Percentiles rank a stretch among this genome's conserved stretches.
Conservation (phyloP, 1,139 yeast genomes). For the Nakaseomyces nivariensis region DNA sequence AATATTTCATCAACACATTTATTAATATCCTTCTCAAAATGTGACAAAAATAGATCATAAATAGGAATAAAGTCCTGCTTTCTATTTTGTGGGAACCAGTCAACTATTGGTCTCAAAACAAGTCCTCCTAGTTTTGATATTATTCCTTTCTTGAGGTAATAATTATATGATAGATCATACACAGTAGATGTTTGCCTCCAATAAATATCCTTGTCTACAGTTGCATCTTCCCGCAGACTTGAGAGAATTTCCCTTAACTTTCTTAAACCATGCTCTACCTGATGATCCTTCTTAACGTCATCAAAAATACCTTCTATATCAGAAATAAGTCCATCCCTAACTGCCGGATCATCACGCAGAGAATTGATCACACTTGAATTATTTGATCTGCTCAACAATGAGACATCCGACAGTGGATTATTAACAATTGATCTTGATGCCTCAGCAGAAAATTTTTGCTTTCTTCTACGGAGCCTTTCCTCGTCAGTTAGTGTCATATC, state of each 20-base stretch:
- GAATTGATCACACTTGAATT: background rate
- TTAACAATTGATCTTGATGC: conserved; percentile 9
- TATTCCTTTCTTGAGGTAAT: conserved; percentile 7
- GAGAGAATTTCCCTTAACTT: conserved; percentile 17
- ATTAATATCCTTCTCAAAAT: background rate
- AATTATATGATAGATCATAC: conserved; percentile 11
- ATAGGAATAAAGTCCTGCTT: background rate
- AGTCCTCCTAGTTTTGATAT: conserved; percentile 3
- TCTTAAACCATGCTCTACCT: conserved; percentile 15
- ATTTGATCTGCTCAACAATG: conserved; percentile 13
- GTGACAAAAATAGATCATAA: background rate
- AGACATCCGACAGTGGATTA: conserved; percentile 13
- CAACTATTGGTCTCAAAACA: background rate
- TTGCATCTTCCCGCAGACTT: conserved; percentile 6
- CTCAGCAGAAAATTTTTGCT: conserved; percentile 12
- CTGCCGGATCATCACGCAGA: background rate
- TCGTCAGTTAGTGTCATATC: background rate
- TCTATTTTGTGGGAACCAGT: background rate
- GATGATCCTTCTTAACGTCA: conserved; percentile 1
- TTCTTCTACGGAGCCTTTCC: conserved; percentile 8
- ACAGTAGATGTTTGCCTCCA: conserved; percentile 8
- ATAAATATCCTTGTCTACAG: conserved; percentile 5
- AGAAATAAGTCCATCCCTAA: background rate
- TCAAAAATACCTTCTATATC: background rate
- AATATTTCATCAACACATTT: background rate